phyloP scores from a whole-genome alignment of 306 rosid species.

The Oemleria cerasiformis region DNA sequence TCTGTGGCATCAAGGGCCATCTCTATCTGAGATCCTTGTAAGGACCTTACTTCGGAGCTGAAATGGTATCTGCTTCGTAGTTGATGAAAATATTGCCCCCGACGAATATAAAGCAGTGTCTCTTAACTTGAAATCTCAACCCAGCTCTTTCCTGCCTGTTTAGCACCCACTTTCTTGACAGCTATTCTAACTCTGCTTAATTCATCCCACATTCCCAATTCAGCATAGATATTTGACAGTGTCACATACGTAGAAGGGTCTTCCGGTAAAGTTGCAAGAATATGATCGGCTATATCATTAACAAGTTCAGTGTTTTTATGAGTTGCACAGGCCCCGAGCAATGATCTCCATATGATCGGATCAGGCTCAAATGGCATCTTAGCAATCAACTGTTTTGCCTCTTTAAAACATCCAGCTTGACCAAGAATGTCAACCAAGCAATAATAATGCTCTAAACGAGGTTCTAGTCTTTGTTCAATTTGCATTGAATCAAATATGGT shows the following conservation, averaged over 20 bases:
- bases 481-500: constrained; percentile 56
- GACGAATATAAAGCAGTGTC: constrained; percentile 22
- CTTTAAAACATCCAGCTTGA: constrained; percentile 60
- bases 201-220: constrained; percentile 75
- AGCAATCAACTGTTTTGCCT: constrained; percentile 53
- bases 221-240: constrained; percentile 70
- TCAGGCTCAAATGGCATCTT: constrained; percentile 72
- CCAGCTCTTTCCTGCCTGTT: constrained; percentile 87
- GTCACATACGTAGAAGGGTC: constrained; percentile 70
- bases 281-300: constrained; percentile 46
- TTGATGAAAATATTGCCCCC: not conserved
- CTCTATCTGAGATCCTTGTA: not conserved
- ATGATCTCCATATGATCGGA: constrained; percentile 64
- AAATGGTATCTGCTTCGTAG: not conserved
- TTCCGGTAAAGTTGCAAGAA: constrained; percentile 53
- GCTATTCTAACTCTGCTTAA: constrained; percentile 58
- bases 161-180: constrained; percentile 48
- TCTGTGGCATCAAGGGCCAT: constrained; percentile 3
- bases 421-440: constrained; percentile 89
- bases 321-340: constrained; percentile 70
- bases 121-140: constrained; percentile 61
- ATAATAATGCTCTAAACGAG: constrained; percentile 62
- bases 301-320: constrained; percentile 59
- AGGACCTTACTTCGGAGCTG: not conserved
- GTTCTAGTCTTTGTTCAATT: constrained; percentile 47